These are phyloP conservation scores for Erodium texanum DNA, from an alignment of 441 rosid genomes.

Conservation along the genomic window DNA sequence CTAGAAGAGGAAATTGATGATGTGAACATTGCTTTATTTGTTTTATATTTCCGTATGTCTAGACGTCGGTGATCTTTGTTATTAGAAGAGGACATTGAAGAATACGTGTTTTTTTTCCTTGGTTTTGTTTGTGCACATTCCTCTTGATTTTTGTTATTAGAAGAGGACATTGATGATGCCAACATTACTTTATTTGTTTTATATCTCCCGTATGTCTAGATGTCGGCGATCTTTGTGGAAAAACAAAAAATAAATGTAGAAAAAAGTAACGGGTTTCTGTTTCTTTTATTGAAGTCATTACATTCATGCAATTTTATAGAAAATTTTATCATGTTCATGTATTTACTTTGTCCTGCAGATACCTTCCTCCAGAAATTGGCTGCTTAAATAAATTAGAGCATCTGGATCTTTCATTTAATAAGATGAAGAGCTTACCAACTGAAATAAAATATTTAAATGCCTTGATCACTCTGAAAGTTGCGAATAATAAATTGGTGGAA, in stretches of 20 bases:
- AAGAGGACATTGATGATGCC: neutral
- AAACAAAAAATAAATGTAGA: too few species aligned
- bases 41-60: neutral
- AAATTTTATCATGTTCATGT: constrained; percentile 15
- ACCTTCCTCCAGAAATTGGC: constrained; percentile 89
- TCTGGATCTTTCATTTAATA: constrained; percentile 88
- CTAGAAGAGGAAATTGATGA: neutral
- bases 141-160: too few species aligned
- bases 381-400: constrained; percentile 66
- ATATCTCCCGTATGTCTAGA: neutral
- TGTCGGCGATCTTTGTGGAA: neutral
- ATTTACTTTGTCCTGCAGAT: constrained; percentile 42
- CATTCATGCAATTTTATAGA: neutral
- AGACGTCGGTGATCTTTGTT: neutral
- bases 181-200: neutral
- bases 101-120: neutral
- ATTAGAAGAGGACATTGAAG: neutral
- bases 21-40: neutral
- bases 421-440: constrained; percentile 65
- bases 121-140: neutral
- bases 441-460: constrained; percentile 61
- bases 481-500: constrained; percentile 76
- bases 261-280: neutral
- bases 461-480: constrained; percentile 60
- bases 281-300: neutral